Conservation (phyloP, 2,329 filamentous ascomycete species). For the Cladosporium sp. region DNA sequence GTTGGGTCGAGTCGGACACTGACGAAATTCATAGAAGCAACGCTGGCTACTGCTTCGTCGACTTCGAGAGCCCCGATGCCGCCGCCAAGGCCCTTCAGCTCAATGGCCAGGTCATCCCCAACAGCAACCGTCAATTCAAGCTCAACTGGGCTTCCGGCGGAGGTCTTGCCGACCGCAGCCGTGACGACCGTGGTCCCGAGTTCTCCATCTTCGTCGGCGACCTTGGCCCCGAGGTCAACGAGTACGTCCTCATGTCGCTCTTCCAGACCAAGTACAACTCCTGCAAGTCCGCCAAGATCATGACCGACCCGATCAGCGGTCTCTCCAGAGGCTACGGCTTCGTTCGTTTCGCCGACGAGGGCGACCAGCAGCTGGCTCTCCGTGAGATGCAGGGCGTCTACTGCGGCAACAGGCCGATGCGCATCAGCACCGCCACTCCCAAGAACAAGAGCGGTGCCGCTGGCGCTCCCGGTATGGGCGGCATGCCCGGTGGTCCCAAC, state of each 20-base stretch:
- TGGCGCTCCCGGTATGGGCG: conserved; percentile 50
- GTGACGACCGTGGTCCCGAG: conserved; percentile 93
- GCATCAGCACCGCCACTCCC: conserved; percentile 93
- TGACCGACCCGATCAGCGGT: conserved; percentile 96
- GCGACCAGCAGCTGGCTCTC: conserved; percentile 91
- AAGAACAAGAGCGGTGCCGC: conserved; percentile 71
- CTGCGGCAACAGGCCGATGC: conserved; percentile 97
- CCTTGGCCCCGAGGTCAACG: conserved; percentile 95
- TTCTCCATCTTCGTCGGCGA: conserved; percentile 97
- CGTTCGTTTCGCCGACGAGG: conserved; percentile 92
- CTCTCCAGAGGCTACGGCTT: conserved; percentile 98
- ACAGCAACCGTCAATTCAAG: conserved; percentile 94
- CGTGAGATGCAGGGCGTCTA: conserved; percentile 99
- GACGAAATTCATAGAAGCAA: conserved; percentile 57
- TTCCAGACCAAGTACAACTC: conserved; percentile 95
- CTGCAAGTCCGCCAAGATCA: conserved; percentile 99
- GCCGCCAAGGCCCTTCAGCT: conserved; percentile 86
- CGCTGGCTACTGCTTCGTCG: conserved; percentile 97
- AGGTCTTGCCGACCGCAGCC: conserved; percentile 86
- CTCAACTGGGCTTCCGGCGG: conserved; percentile 98
- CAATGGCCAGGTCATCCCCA: conserved; percentile 85
- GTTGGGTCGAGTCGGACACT: not conserved
- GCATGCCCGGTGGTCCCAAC: conserved; percentile 39
- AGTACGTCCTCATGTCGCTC: conserved; percentile 93
- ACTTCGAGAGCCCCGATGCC: conserved; percentile 76